A percentile compares a stretch with the other conserved stretches of the same genome.
Conservation (phyloP, 2,329 filamentous ascomycete species). For the Chaetomium globosum region DNA sequence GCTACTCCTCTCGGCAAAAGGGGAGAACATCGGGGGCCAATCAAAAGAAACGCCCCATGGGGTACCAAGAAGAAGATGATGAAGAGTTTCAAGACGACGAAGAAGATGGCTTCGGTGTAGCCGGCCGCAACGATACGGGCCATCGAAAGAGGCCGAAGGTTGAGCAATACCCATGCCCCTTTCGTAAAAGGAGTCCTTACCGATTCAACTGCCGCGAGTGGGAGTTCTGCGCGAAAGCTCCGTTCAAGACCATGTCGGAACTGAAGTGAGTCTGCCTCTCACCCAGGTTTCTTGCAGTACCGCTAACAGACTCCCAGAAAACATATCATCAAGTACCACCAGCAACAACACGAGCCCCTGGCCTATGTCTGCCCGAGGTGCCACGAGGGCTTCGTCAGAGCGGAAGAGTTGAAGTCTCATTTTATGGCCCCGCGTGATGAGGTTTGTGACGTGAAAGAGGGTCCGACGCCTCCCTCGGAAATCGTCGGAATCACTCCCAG, state of each 20-base stretch:
- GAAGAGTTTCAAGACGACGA: neutral
- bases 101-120: neutral
- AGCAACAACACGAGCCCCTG: conserved; percentile 1
- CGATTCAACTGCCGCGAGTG: conserved; percentile 1
- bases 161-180: conserved; percentile 7
- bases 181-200: neutral
- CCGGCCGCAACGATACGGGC: neutral
- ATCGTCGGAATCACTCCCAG: neutral
- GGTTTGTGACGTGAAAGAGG: neutral
- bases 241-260: neutral
- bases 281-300: neutral
- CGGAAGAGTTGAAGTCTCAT: neutral
- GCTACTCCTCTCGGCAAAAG: neutral
- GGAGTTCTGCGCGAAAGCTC: neutral
- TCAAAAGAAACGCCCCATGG: neutral
- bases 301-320: conserved; percentile 1
- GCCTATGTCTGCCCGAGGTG: neutral
- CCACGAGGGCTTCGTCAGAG: neutral
- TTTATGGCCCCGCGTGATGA: neutral
- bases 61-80: neutral
- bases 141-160: conserved; percentile 10
- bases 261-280: neutral
- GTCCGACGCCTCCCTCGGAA: neutral
- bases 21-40: neutral
- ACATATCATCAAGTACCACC: conserved; percentile 5